A percentile compares a stretch with the other conserved stretches of the same genome.
These are phyloP conservation scores for Fusarium azukiicola DNA, from an alignment of 2,329 filamentous ascomycete genomes.

Conservation along the genomic window DNA sequence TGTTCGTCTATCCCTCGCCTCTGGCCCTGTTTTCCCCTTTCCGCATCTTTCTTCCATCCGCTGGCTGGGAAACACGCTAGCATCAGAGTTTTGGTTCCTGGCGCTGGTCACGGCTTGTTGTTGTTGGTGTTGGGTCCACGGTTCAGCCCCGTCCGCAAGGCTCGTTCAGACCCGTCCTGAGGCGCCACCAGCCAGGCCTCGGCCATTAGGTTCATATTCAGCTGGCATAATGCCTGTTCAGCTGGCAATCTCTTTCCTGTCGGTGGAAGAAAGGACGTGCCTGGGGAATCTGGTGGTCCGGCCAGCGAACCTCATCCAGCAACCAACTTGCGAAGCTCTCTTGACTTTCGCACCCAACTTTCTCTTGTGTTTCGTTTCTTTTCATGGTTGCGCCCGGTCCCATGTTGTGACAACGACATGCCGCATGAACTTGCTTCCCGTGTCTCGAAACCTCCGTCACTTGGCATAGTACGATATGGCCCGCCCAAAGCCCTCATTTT, in stretches of 20 bases:
- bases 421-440: slow-evolving; percentile 11
- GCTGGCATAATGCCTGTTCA: slow-evolving; percentile 14
- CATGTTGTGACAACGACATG: background rate
- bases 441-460: slow-evolving; percentile 13
- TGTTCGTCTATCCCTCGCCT: background rate
- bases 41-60: background rate
- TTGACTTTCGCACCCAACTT: background rate
- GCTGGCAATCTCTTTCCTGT: background rate
- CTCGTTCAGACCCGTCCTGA: background rate
- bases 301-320: background rate
- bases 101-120: background rate
- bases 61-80: background rate
- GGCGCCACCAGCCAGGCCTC: slow-evolving; percentile 9
- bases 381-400: background rate
- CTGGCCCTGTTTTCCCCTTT: background rate
- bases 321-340: background rate
- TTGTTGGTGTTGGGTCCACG: background rate
- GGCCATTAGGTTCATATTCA: background rate
- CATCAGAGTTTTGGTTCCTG: slow-evolving; percentile 14
- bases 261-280: background rate
- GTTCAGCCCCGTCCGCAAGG: slow-evolving; percentile 8
- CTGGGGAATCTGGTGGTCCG: background rate
- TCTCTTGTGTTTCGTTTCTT: slow-evolving; percentile 3
- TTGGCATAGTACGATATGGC: slow-evolving; percentile 15
- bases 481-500: slow-evolving; percentile 3